Evolutionary conservation across 208 protist species (phyloP), one percentile per base, ranked within the genome.

Genomic region (Wallacemonas sp.): DNA sequence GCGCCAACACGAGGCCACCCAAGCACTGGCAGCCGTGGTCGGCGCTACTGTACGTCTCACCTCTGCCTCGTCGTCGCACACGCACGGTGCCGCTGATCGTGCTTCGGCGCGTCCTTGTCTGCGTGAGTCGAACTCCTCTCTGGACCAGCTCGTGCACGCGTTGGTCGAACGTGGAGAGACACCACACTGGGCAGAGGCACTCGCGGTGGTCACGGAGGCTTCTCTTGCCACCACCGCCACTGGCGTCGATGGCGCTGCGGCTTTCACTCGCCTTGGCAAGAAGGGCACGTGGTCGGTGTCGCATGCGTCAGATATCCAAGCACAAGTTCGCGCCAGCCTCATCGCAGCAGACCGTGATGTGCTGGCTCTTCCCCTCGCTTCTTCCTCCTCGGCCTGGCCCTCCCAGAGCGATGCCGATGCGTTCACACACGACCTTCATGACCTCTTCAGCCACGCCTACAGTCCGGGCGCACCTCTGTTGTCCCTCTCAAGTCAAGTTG

Each of bases 131-230:
- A 27, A 15, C 17, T 66, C 61, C 17, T 66, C 61, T 9, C 39
- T 77, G 22, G 22, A 30, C 17, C 66, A 77, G 46, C 47, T 82
- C 6, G 34, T 82, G 26, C 36, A 77, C 45, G 41, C 62, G 2
- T 62, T 82, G 27, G 62, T 82, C 11, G 36, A 51, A 21, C 28
- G 51, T n/a, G 60, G 63, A 0, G 27, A 54, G 30, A 60, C 70
- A 3, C 70, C 76, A 33, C 65, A 70, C 5, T 82, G 76, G 76
- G 38, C 49, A 14, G 76, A 82, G 33, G 76, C 76, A 1, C 49
- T 82, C 31, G 70, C 74, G 22, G 46, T 77, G 4, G 56, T 75
- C 61, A 12, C 44, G 4, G 34, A 62, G 34, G 56, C 56, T n/a
- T 58, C 51, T 15, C 46, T 54, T 26, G 9, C 26, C 15, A 49